Conservation (phyloP, 345 rosid genomes). For the Ailanthus altissimus region DNA sequence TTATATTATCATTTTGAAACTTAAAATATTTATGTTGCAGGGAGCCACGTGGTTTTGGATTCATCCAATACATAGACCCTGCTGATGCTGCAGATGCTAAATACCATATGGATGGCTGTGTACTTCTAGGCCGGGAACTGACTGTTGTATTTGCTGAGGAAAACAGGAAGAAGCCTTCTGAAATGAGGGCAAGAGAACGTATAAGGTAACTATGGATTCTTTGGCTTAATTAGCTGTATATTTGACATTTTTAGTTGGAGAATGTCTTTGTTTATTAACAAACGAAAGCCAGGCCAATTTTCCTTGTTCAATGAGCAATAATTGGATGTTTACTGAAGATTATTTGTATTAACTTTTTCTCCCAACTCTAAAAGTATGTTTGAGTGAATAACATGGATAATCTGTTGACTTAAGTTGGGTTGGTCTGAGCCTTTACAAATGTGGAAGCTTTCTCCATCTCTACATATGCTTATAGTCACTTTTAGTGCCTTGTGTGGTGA, state of each 20-base stretch:
- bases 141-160: constrained; percentile 89
- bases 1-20: neutral
- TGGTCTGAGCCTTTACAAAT: neutral
- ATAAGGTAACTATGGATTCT: constrained; percentile 38
- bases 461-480: neutral
- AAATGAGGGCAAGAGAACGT: constrained; percentile 82
- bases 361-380: neutral
- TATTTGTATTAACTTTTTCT: neutral
- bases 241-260: neutral
- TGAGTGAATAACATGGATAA: neutral
- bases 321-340: neutral
- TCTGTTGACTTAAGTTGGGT: neutral
- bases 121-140: constrained; percentile 75
- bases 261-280: neutral
- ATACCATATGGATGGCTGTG: constrained; percentile 76
- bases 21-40: constrained; percentile 39
- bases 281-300: neutral
- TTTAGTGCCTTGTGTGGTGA: neutral
- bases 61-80: constrained; percentile 78
- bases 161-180: constrained; percentile 85
- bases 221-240: neutral
- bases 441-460: neutral
- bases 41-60: constrained; percentile 92
- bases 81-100: constrained; percentile 94
- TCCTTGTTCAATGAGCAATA: too few species aligned